Evolutionary conservation across 371 early-diverging fungal genomes (phyloP).

Genomic region (Lichtheimia ornata): DNA sequence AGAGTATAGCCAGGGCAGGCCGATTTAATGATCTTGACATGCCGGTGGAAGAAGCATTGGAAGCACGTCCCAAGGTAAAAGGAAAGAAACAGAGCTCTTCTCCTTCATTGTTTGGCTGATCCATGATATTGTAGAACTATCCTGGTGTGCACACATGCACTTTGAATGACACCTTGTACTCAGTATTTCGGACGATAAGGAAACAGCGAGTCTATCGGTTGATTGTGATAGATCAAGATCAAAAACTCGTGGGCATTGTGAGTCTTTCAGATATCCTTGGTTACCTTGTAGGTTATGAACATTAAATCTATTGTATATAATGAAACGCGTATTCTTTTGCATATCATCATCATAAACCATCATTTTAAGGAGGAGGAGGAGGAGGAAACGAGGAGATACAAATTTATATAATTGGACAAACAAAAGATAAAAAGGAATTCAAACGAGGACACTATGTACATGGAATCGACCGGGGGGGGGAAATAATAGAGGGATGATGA

Average conservation of each 20-base stretch:
- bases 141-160: conserved; percentile 94
- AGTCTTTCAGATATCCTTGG: conserved; percentile 86
- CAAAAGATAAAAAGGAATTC: neutral
- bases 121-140: conserved; percentile 63
- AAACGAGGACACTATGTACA: conserved; percentile 5
- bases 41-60: conserved; percentile 85
- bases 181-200: conserved; percentile 84
- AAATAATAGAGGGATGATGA: neutral
- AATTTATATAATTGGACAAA: neutral
- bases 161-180: conserved; percentile 80
- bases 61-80: conserved; percentile 71
- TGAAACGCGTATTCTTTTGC: neutral
- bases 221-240: conserved; percentile 85
- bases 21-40: conserved; percentile 72
- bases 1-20: conserved; percentile 53
- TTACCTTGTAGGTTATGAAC: conserved; percentile 56
- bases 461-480: neutral
- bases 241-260: conserved; percentile 83
- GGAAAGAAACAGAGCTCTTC: no score
- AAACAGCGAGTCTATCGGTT: conserved; percentile 85
- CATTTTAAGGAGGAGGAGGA: neutral
- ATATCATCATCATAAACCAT: neutral
- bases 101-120: no score
- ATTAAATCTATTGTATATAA: conserved; percentile 6
- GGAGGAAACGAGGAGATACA: neutral